Conservation (phyloP, 345 rosid genomes). For the Populus ilicifolia region DNA sequence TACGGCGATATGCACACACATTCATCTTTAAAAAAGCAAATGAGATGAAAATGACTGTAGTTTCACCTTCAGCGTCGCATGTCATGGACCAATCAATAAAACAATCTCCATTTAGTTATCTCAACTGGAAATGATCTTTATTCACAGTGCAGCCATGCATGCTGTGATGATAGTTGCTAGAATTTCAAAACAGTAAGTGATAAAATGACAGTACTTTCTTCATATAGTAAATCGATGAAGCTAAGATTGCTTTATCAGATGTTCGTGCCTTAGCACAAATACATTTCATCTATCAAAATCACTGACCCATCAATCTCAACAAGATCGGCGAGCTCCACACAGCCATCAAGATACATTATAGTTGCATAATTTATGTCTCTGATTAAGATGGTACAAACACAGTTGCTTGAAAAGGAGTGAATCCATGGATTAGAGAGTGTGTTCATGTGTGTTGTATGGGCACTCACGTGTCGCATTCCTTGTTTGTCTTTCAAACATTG, state of each 20-base stretch:
- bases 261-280: neutral
- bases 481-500: slow-evolving; percentile 1
- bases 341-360: neutral
- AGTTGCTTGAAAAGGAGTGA: neutral
- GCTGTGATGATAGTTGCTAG: neutral
- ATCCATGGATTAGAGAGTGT: neutral
- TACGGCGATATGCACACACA: too few species aligned
- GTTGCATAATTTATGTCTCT: neutral
- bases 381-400: neutral
- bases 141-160: neutral
- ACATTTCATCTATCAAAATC: neutral
- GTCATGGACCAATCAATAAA: neutral
- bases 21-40: too few species aligned
- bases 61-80: neutral
- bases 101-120: neutral
- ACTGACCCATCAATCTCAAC: neutral
- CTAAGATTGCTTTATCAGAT: neutral
- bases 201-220: neutral
- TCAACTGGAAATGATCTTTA: neutral
- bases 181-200: neutral
- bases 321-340: neutral
- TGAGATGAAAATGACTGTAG: too few species aligned
- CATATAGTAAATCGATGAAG: neutral
- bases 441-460: neutral
- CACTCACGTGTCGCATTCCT: neutral